Conservation (phyloP, 352 stramenopile species). For the Peronospora belbahrii region DNA sequence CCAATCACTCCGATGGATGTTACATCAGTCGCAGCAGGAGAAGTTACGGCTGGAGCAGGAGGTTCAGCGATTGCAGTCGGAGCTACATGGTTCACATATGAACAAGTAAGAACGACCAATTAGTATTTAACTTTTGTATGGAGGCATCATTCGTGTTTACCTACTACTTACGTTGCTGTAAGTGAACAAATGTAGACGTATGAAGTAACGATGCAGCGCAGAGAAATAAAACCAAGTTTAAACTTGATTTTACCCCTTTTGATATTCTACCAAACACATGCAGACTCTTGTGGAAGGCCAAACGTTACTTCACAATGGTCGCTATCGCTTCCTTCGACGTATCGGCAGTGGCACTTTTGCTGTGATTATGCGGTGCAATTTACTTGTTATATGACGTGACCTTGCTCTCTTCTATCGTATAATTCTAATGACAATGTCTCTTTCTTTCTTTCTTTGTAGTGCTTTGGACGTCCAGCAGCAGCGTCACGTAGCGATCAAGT, state of each 20-base stretch:
- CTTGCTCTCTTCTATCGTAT: neutral
- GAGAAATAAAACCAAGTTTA: slow-evolving; percentile 3
- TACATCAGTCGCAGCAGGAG: slow-evolving; percentile 69
- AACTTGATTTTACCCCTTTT: neutral
- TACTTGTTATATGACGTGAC: neutral
- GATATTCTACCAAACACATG: slow-evolving; percentile 4
- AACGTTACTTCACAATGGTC: slow-evolving; percentile 47
- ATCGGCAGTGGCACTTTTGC: slow-evolving; percentile 66
- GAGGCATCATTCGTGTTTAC: slow-evolving; percentile 1
- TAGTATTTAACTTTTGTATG: slow-evolving; percentile 28
- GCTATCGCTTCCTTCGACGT: slow-evolving; percentile 67
- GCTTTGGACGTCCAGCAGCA: slow-evolving; percentile 39
- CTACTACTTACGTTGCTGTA: neutral
- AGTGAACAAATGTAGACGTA: slow-evolving; percentile 15
- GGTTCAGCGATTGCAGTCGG: slow-evolving; percentile 57
- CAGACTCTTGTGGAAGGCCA: slow-evolving; percentile 59
- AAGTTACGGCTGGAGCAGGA: slow-evolving; percentile 55
- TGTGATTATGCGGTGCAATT: slow-evolving; percentile 49
- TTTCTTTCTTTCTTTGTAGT: slow-evolving; percentile 13
- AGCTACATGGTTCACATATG: slow-evolving; percentile 24
- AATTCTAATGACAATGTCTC: neutral
- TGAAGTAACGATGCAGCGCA: slow-evolving; percentile 2
- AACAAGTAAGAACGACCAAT: slow-evolving; percentile 11
- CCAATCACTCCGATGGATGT: slow-evolving; percentile 49
- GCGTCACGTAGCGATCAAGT: slow-evolving; percentile 64